Base-by-base conservation (phyloP, 1,284 basidiomycete species). In the Fomitiporia mediterranea region DNA sequence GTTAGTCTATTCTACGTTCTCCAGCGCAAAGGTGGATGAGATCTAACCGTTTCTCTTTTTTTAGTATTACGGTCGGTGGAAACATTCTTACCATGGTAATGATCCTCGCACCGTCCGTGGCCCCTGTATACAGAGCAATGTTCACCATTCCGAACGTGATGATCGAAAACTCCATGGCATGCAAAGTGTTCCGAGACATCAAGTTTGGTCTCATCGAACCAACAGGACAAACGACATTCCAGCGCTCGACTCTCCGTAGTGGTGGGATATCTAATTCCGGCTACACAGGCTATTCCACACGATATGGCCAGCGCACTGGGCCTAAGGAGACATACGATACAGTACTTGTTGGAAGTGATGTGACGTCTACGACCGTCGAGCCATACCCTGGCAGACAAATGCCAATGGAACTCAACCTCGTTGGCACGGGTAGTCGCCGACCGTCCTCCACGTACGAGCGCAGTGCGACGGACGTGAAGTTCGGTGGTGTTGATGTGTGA, bases 131-230 rank as follows among this genome's bases (percentile, higher is more conserved):
- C 56, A 63, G 3, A 39, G 61, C 19, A 50, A 57, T 15, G 61
- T 60, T 50, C 58, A 57, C 42, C 5, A 51, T 66, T 0, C 64
- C 66, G 7, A 65, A 65, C 49, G 34, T 65, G 5, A 63, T 62
- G 4, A 40, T 70, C 15, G 58, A 59, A 27, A 70, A 67, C 53
- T 38, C 61, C 23, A 68, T 70, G 67, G 68, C 65, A 3, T 68
- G 67, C 55, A 55, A 60, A 5, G 67, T 69, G 9, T 70, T 61
- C 55, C 61, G 68, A 2, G 49, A 60, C 13, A 50, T 64, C 32
- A 63, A 63, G 43, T 50, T 63, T 2, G 59, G 62, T 17, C n/a
- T 62, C 19, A 53, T 37, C 34, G 28, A 38, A 37, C 19, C 49
- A 9, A 43, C 13, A 5, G 21, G 21, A 15, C 9, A 42, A 15